These are phyloP conservation scores for Emmonsiellopsis sp. DNA, from an alignment of 2,329 filamentous ascomycete species.

Conservation along the genomic window DNA sequence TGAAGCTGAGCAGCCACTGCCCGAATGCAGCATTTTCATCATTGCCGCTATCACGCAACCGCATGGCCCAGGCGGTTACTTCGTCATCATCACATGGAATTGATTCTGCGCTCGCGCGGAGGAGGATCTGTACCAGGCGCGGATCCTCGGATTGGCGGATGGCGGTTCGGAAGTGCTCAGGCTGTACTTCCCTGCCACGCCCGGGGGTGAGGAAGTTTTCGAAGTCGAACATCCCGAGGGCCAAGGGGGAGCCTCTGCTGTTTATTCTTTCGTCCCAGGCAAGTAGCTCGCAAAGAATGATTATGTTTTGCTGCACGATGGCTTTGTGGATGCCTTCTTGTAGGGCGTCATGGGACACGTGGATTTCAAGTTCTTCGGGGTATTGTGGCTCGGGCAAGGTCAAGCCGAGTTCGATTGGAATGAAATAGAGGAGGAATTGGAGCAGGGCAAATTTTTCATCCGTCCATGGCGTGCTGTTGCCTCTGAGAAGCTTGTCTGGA, in stretches of 20 bases:
- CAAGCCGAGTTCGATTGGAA: background rate
- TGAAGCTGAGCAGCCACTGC: conserved; percentile 27
- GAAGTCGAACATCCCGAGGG: conserved; percentile 8
- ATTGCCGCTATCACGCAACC: conserved; percentile 10
- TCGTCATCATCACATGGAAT: conserved; percentile 26
- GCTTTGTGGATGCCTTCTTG: conserved; percentile 34
- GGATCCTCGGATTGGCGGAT: conserved; percentile 18
- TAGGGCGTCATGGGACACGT: conserved; percentile 23
- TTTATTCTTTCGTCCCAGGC: conserved; percentile 28
- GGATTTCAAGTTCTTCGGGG: no score
- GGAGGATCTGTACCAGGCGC: conserved; percentile 22
- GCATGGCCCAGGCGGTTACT: conserved; percentile 29
- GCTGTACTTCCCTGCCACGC: background rate
- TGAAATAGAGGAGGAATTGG: conserved; percentile 24
- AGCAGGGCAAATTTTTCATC: conserved; percentile 23
- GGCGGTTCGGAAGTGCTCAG: conserved; percentile 27
- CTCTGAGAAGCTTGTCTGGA: conserved; percentile 23
- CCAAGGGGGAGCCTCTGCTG: conserved; percentile 15
- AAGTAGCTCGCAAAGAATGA: conserved; percentile 26
- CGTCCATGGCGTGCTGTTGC: conserved; percentile 20
- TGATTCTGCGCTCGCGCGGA: conserved; percentile 31
- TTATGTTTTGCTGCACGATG: conserved; percentile 23
- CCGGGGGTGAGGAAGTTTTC: no score
- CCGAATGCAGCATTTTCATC: conserved; percentile 16
- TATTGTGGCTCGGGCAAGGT: no score